Base-by-base conservation (phyloP, 805 yeast species). In the Alloascoidea africana region DNA sequence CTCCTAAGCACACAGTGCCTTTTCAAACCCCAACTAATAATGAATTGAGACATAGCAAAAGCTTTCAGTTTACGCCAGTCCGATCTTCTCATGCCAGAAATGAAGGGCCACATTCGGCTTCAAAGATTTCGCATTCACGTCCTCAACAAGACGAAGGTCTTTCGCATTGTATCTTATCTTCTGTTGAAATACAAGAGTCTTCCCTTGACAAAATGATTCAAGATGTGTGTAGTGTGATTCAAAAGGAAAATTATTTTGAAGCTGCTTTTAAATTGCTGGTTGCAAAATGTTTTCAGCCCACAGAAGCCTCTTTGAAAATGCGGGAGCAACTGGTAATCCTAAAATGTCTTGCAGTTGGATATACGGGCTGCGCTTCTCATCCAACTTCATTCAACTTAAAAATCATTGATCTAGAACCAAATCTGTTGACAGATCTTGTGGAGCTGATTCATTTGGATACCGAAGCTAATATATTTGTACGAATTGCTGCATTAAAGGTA, bases 361-460 rank as follows among this genome's bases (percentile, higher is more conserved):
- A 76, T 44, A 63, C 75, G 2, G 67, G 76, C 14, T 66, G 76
- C 34, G 64, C 73, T 39, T 69, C 68, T 42, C 59, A 65, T 4
- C 74, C 76, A 36, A 70, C 71, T 34, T 71, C 64, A 39, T 68
- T 81, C 16, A 72, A 79, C 4, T 66, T 84, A 8, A 65, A 73
- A 38, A 60, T 86, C 8, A 74, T 82, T 46, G 86, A 79, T 42
- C 62, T 74, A 2, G 87, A 83, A 48, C 78, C 93, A 4, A 71
- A 76, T 42, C 59, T 82, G 13, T 63, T 85, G 49, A 71, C 73
- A 38, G 73, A 76, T 42, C 55, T 85, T 42, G 76, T 81, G 27
- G 91, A 77, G 35, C 60, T 86, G 39, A 64, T 83, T n/a, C 72
- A 76, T 34, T 77, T 86, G 1, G 86, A 76, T 36, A 63, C 69